Percentiles rank a stretch among this genome's conserved stretches.
These are phyloP conservation scores for Didymella lethalis DNA, from an alignment of 2,329 filamentous ascomycete species.

Conservation along the genomic window DNA sequence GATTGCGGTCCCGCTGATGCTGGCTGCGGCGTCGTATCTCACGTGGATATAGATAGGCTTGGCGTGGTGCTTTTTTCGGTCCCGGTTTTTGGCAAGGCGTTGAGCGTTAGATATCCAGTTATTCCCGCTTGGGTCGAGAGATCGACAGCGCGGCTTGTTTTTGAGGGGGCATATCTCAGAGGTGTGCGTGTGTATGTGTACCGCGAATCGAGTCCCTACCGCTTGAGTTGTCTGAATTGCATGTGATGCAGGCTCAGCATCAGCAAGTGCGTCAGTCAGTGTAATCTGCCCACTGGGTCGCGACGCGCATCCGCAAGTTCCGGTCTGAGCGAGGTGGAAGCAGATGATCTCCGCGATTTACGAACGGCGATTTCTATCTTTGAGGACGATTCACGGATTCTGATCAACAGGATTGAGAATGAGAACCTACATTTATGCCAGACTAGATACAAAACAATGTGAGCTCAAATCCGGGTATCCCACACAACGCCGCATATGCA, in stretches of 20 bases:
- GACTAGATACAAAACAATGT: conserved; percentile 13
- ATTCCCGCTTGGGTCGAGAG: conserved; percentile 19
- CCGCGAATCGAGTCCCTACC: conserved; percentile 13
- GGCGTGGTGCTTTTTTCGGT: conserved; percentile 2
- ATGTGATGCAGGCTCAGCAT: neutral
- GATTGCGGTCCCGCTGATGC: conserved; percentile 39
- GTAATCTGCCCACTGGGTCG: neutral
- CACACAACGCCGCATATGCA: conserved; percentile 13
- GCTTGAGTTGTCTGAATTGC: neutral
- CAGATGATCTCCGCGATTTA: neutral
- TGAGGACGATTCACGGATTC: neutral
- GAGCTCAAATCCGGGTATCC: conserved; percentile 13
- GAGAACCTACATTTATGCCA: neutral
- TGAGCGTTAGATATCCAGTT: conserved; percentile 36
- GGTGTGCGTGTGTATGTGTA: conserved; percentile 11
- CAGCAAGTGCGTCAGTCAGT: neutral
- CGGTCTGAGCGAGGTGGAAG: neutral
- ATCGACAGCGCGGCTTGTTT: conserved; percentile 5
- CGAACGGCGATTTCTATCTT: neutral
- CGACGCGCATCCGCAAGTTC: neutral
- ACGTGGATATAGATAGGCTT: conserved; percentile 31
- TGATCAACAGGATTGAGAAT: neutral
- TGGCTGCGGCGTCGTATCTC: conserved; percentile 38
- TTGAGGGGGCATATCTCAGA: neutral
- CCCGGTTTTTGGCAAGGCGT: conserved; percentile 19